Evolutionary conservation across 148 eudicot genomes (phyloP), one percentile per base, ranked within the genome.

Genomic region (Gaultheria prostrata): DNA sequence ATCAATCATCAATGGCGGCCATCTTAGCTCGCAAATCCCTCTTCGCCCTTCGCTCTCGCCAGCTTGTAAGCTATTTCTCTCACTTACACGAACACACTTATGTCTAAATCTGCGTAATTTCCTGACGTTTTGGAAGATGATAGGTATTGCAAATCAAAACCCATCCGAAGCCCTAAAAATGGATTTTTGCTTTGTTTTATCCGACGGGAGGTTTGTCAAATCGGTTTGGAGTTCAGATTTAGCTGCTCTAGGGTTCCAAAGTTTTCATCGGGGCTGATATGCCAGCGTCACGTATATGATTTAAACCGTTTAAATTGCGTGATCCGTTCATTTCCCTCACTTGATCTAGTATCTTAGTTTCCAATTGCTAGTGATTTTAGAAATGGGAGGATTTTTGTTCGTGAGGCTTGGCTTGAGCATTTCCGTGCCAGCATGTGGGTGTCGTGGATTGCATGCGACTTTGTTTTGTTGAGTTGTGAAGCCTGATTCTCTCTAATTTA

Each of bases 11-110:
- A 8, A 94, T 94, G 97, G 92, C 94, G 77, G 91, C 92, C 76
- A 78, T 89, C 49, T 86, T 94, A 76, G 92, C 92, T 90, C 94
- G 98, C 51, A 91, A 87, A 71, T 90, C 94, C 83, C 82, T 93
- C 73, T 72, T 89, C 67, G 82, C 88, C 78, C 83, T 92, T 83
- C 94, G 95, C 86, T 78, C 88, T 83, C 92, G 91, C 8, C 90
- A 91, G 14, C 90, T 92, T 33, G 97, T 93, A 87, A 88, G 88
- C 48, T 74, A 14, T 59, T 72, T n/a, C 83, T 50, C 77, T 35
- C 13, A n/a, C 4, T 0, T 9, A 3, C 53, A 75, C 30, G 1
- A 10, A 8, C 32, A 48, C n/a, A 6, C 32, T 18, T n/a, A n/a
- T 9, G 6, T 48, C 8, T n/a, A 5, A 0, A 21, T n/a, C 46